These are phyloP conservation scores for Fraxinus floribunda DNA, from an alignment of 305 asterid genomes.

Conservation along the genomic window DNA sequence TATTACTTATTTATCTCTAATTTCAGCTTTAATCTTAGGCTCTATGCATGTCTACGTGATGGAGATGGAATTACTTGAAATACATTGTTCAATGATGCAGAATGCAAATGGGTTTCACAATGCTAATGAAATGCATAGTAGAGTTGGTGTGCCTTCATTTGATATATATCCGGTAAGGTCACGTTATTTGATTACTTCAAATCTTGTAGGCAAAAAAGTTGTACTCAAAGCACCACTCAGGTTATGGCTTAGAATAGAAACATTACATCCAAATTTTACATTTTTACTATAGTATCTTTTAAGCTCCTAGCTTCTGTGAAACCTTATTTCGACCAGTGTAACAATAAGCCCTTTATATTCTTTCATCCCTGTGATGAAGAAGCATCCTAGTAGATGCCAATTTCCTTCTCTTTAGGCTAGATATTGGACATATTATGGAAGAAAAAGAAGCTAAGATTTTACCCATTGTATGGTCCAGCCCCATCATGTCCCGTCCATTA, in stretches of 20 bases:
- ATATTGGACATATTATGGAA: neutral
- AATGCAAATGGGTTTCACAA: slow-evolving; percentile 15
- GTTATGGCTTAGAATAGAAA: neutral
- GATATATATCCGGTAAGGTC: slow-evolving; percentile 41
- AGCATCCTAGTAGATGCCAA: neutral
- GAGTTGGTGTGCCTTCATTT: slow-evolving; percentile 21
- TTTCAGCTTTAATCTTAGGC: neutral
- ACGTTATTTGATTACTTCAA: neutral
- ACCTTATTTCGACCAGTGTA: neutral
- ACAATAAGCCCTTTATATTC: neutral
- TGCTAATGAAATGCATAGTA: slow-evolving; percentile 16
- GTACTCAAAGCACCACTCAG: neutral
- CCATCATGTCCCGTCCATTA: neutral
- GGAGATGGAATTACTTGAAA: neutral
- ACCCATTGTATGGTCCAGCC: neutral
- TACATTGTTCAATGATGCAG: slow-evolving; percentile 23
- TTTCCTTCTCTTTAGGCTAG: neutral
- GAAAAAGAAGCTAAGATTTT: neutral
- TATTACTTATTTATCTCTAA: neutral
- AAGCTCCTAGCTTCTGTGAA: neutral
- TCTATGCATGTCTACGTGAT: neutral
- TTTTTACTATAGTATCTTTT: neutral
- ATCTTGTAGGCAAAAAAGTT: neutral
- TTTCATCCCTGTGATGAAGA: neutral
- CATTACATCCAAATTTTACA: neutral